A percentile compares a stretch with the other conserved stretches of the same genome.
Conservation (phyloP, 164 flowering plant genomes). For the Umbellularia californica region DNA sequence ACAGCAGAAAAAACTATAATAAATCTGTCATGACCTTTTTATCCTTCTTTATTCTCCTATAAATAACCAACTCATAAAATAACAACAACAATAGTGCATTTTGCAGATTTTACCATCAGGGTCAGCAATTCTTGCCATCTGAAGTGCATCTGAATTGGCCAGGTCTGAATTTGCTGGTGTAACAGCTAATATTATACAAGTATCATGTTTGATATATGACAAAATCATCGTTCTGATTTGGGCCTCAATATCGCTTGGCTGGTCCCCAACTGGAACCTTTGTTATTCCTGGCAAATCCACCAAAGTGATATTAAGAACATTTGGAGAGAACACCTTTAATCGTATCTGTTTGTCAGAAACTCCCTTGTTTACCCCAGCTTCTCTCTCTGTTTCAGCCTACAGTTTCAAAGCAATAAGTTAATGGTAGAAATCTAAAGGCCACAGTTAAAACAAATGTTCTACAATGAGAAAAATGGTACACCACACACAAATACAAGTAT, state of each 20-base stretch:
- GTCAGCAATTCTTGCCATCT: constrained; percentile 38
- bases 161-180: constrained; percentile 39
- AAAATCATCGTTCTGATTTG: constrained; percentile 41
- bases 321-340: constrained; percentile 34
- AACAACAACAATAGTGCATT: not conserved
- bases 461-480: no score
- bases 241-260: constrained; percentile 37
- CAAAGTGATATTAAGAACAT: constrained; percentile 38
- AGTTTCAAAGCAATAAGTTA: constrained; percentile 1
- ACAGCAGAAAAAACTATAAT: not conserved
- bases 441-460: not conserved
- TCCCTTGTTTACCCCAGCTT: constrained; percentile 39
- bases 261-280: constrained; percentile 40
- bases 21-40: no score
- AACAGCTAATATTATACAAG: constrained; percentile 39
- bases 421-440: not conserved
- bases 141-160: constrained; percentile 43
- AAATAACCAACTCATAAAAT: constrained; percentile 7
- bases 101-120: constrained; percentile 30
- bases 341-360: constrained; percentile 40
- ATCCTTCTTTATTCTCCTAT: not conserved
- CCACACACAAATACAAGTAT: no score
- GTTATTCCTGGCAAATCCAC: constrained; percentile 44
- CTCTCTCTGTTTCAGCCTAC: constrained; percentile 38
- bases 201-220: constrained; percentile 35